Conservation (phyloP, 139 green algal genomes). For the Pseudopediastrum boryanum region DNA sequence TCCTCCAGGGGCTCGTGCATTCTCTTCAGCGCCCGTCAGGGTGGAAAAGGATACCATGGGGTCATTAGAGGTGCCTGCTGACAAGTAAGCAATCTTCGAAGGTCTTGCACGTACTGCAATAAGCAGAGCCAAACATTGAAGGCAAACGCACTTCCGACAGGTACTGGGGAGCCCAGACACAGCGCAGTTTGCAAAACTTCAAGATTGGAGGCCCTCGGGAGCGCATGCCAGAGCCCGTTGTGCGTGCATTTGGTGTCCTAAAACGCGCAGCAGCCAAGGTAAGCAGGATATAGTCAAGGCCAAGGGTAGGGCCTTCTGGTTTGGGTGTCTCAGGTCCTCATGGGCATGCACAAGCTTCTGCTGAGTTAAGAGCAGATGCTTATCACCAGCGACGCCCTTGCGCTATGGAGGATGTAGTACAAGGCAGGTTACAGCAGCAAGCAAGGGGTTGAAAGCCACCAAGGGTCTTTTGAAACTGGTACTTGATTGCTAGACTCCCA, state of each 20-base stretch:
- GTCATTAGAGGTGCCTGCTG: conserved; percentile 80
- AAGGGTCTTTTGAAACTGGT: no score
- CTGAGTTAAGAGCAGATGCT: neutral
- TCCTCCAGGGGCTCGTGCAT: conserved; percentile 4
- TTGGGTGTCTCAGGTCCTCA: no score
- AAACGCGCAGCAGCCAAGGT: conserved; percentile 88
- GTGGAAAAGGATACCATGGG: conserved; percentile 90
- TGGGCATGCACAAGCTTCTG: neutral
- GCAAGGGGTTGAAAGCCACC: no score
- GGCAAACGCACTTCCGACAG: conserved; percentile 38
- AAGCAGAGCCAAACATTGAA: neutral
- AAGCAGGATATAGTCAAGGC: neutral
- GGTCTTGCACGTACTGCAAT: neutral
- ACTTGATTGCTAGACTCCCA: no score
- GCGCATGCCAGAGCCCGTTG: conserved; percentile 91
- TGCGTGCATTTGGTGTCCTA: conserved; percentile 91
- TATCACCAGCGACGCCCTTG: no score
- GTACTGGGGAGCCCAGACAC: conserved; percentile 98
- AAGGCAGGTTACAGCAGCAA: no score
- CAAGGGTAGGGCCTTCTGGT: neutral
- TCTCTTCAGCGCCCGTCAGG: conserved; percentile 28
- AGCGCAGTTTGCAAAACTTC: conserved; percentile 95
- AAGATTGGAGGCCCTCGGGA: conserved; percentile 92
- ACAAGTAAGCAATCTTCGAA: conserved; percentile 63
- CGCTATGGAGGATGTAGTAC: no score